A percentile compares a stretch with the other conserved stretches of the same genome.
Evolutionary conservation across 208 protist genomes (phyloP).

Genomic region (Trypanosoma caninum): DNA sequence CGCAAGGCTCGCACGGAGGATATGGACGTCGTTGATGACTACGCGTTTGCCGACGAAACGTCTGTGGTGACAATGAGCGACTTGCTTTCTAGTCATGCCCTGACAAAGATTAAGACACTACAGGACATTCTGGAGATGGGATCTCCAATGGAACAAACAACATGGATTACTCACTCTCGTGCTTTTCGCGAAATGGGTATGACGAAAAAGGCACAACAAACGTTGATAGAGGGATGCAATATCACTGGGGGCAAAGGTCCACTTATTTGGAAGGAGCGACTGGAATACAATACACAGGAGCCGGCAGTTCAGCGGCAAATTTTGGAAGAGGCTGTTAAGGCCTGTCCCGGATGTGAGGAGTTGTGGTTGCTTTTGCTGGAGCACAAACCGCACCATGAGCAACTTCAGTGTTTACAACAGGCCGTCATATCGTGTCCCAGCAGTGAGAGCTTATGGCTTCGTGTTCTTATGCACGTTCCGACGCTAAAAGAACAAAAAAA

Average conservation of each 20-base stretch:
- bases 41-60: slow-evolving; percentile 69
- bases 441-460: slow-evolving; percentile 73
- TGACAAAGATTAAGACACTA: slow-evolving; percentile 38
- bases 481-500: slow-evolving; percentile 45
- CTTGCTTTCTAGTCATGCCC: slow-evolving; percentile 37
- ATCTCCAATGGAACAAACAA: slow-evolving; percentile 74
- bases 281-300: slow-evolving; percentile 44
- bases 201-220: slow-evolving; percentile 50
- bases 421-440: slow-evolving; percentile 69
- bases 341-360: slow-evolving; percentile 51
- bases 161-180: slow-evolving; percentile 78
- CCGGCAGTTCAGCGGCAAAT: slow-evolving; percentile 40
- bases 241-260: slow-evolving; percentile 56
- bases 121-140: slow-evolving; percentile 68
- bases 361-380: slow-evolving; percentile 67
- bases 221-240: slow-evolving; percentile 64
- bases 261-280: slow-evolving; percentile 75
- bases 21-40: slow-evolving; percentile 57
- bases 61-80: slow-evolving; percentile 65
- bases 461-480: slow-evolving; percentile 43
- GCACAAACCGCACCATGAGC: slow-evolving; percentile 43
- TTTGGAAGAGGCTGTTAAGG: slow-evolving; percentile 62
- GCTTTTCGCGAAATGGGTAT: slow-evolving; percentile 74
- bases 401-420: slow-evolving; percentile 50
- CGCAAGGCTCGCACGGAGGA: slow-evolving; percentile 68